These are phyloP conservation scores for Wickerhamiella brachini DNA, from an alignment of 805 yeast genomes.

Conservation along the genomic window DNA sequence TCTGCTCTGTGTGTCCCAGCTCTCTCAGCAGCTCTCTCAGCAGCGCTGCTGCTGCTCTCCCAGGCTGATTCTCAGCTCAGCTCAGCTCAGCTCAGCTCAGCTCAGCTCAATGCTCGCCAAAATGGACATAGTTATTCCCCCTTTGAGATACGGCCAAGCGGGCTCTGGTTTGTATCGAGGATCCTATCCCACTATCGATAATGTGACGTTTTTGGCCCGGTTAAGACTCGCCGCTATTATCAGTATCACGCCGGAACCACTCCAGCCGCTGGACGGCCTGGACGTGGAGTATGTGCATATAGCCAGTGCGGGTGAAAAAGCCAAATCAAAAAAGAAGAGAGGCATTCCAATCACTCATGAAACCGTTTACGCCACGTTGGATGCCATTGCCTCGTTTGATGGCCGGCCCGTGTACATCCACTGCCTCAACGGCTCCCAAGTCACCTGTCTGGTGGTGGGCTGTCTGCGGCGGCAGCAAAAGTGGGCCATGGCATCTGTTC, in stretches of 20 bases:
- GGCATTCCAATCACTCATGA: slow-evolving; percentile 59
- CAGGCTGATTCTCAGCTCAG: too few species aligned
- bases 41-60: too few species aligned
- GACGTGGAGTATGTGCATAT: slow-evolving; percentile 56
- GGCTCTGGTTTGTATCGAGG: slow-evolving; percentile 68
- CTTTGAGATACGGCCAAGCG: slow-evolving; percentile 61
- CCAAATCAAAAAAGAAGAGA: slow-evolving; percentile 25
- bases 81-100: too few species aligned
- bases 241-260: slow-evolving; percentile 67
- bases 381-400: slow-evolving; percentile 40
- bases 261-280: slow-evolving; percentile 36
- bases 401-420: slow-evolving; percentile 68
- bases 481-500: slow-evolving; percentile 82
- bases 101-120: too few species aligned
- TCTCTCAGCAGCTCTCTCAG: too few species aligned
- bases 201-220: slow-evolving; percentile 51
- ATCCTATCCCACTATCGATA: slow-evolving; percentile 69
- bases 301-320: slow-evolving; percentile 39
- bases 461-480: slow-evolving; percentile 69
- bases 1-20: not conserved
- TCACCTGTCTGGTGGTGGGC: slow-evolving; percentile 72
- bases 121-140: slow-evolving; percentile 23
- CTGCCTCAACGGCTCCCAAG: slow-evolving; percentile 81
- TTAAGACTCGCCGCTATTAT: slow-evolving; percentile 57
- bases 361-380: slow-evolving; percentile 46